These are phyloP conservation scores for Lactuca saligna DNA, from an alignment of 129 eudicot species.

Conservation along the genomic window DNA sequence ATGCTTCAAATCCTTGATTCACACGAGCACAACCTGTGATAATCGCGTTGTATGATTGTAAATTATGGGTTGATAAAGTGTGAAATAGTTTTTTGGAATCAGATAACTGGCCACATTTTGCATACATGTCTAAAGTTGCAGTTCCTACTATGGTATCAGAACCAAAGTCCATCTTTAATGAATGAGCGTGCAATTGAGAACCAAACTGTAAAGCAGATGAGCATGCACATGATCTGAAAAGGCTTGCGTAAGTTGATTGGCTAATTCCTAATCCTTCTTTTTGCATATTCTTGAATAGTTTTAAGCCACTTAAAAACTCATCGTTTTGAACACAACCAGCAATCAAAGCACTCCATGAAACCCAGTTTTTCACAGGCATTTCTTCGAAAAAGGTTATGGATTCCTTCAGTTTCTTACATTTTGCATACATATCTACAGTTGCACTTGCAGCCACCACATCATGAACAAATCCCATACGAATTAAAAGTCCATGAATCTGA, in stretches of 20 bases:
- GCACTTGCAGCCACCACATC: constrained; percentile 86
- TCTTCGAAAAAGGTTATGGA: constrained; percentile 46
- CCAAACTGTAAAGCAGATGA: constrained; percentile 50
- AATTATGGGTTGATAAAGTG: constrained; percentile 45
- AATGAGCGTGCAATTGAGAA: constrained; percentile 72
- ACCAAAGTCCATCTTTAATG: constrained; percentile 65
- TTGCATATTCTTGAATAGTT: constrained; percentile 74
- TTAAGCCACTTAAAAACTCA: constrained; percentile 49
- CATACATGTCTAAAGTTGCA: constrained; percentile 86
- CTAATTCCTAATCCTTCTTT: constrained; percentile 63
- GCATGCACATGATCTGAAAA: constrained; percentile 70
- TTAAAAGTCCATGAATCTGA: constrained; percentile 64
- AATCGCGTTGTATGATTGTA: constrained; percentile 77
- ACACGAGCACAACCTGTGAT: constrained; percentile 59
- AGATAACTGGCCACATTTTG: constrained; percentile 53
- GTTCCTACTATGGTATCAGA: constrained; percentile 68
- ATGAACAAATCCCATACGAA: constrained; percentile 46
- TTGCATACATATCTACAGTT: constrained; percentile 82
- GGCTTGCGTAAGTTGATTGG: constrained; percentile 77
- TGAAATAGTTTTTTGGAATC: constrained; percentile 56
- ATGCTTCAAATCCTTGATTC: constrained; percentile 54
- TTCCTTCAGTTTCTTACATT: constrained; percentile 60
- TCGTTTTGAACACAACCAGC: constrained; percentile 74
- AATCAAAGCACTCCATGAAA: constrained; percentile 83
- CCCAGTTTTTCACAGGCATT: constrained; percentile 81